These are phyloP conservation scores for Leishmania arabica DNA, from an alignment of 208 protist species.

Conservation along the genomic window DNA sequence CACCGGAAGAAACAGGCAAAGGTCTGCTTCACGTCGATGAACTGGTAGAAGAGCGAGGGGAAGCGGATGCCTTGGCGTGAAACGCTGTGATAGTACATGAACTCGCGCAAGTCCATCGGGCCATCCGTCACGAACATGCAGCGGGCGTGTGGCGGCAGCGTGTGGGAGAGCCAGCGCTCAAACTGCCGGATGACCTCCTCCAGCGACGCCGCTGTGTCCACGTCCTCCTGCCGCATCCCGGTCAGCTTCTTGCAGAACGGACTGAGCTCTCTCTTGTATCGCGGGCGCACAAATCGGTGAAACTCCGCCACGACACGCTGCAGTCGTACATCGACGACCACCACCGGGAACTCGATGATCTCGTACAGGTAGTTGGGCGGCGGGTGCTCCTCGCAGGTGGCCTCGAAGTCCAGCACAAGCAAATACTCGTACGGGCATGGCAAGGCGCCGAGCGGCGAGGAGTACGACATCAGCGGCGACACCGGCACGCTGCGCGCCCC, in stretches of 20 bases:
- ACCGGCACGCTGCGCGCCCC: conserved; percentile 42
- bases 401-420: conserved; percentile 92
- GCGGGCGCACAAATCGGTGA: conserved; percentile 90
- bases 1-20: conserved; percentile 84
- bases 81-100: conserved; percentile 86
- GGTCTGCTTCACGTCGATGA: conserved; percentile 84
- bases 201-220: conserved; percentile 74
- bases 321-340: conserved; percentile 81
- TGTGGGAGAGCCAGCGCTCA: conserved; percentile 77
- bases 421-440: conserved; percentile 90
- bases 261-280: conserved; percentile 75
- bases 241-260: conserved; percentile 93
- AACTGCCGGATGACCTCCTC: conserved; percentile 83
- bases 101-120: conserved; percentile 77
- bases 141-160: conserved; percentile 56
- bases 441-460: conserved; percentile 26
- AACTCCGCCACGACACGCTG: conserved; percentile 82
- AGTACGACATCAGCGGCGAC: conserved; percentile 47
- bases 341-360: conserved; percentile 97
- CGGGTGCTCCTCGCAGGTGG: conserved; percentile 85
- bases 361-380: conserved; percentile 87
- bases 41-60: conserved; percentile 84
- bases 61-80: conserved; percentile 79
- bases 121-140: conserved; percentile 85
- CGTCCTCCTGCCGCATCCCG: conserved; percentile 91